Percentiles rank a stretch among this genome's conserved stretches.
Evolutionary conservation across 495 filamentous ascomycete genomes (phyloP).

Genomic region (Neurospora sublineolata): DNA sequence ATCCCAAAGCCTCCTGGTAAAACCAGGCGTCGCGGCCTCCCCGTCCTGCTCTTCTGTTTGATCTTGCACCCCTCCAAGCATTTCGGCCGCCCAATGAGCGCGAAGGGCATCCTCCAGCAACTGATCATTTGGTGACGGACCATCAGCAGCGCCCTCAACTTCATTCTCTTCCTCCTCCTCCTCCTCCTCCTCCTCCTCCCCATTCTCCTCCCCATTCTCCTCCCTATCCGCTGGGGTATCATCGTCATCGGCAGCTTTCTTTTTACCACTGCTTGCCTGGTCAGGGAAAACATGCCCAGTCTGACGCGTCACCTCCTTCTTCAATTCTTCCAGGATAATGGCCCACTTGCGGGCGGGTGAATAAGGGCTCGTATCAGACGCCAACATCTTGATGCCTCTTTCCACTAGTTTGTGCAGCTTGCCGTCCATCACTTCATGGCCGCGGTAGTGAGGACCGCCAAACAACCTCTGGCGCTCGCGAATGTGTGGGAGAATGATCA

Average conservation of each 20-base stretch:
- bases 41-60: neutral
- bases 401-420: slow-evolving; percentile 6
- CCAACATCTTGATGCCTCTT: slow-evolving; percentile 1
- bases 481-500: slow-evolving; percentile 9
- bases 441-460: neutral
- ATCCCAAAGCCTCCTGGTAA: slow-evolving; percentile 7
- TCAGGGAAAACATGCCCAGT: neutral
- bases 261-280: neutral
- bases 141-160: neutral
- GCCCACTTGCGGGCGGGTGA: slow-evolving; percentile 11
- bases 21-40: neutral
- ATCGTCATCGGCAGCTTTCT: neutral
- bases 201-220: neutral
- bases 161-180: neutral
- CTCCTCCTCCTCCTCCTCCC: neutral
- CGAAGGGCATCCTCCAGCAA: slow-evolving; percentile 14
- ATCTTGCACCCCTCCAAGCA: neutral
- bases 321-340: slow-evolving; percentile 14
- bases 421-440: slow-evolving; percentile 1
- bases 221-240: neutral
- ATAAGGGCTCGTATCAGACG: slow-evolving; percentile 3
- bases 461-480: slow-evolving; percentile 9
- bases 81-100: slow-evolving; percentile 12
- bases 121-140: slow-evolving; percentile 5
- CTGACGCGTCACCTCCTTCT: slow-evolving; percentile 6